Evolutionary conservation across 1,139 yeast species (phyloP), one percentile per base, ranked within the genome.

Genomic region (Pichia sp.): DNA sequence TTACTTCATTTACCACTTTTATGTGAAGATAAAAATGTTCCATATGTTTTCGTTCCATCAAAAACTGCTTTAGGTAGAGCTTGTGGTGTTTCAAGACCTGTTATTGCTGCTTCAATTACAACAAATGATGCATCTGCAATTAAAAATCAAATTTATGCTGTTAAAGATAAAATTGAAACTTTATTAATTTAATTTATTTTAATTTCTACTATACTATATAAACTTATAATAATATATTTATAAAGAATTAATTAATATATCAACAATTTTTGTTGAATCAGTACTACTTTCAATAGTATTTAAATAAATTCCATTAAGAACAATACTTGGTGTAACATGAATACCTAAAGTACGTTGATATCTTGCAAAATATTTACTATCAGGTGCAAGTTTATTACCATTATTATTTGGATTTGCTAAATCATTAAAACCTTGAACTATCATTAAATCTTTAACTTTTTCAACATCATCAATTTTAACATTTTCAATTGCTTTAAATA

Each of bases 81-180:
- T 64, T 92, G 98, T 78, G 99, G 98, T 76, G 98, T 94, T 60
- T 88, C 97, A 54, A 86, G 99, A 79, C 97, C 98, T 59, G 98
- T 94, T 54, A 90, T 92, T 69, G 95, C 98, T 68, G 97, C 97
- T 58, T 86, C 96, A 57, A 95, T 94, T 68, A 94, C 99, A 68
- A 81, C 98, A 59, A 92, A 94, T 75, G 99, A 94, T 68, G 96
- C 97, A 64, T 89, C 97, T 62, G 88, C 96, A 65, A 86, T 94
- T 76, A 89, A 89, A 81, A 87, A 78, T 79, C 97, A 90, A 79
- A 88, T 92, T 74, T 89, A 86, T 74, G 88, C 86, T 69, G 89
- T 90, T 73, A 94, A 92, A 87, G 97, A 92, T 76, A 90, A 90
- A 86, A 92, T 94, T 71, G 98, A 94, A 78, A 87, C 97, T 66